A percentile compares a stretch with the other conserved stretches of the same genome.
Conservation (phyloP, 2,329 filamentous ascomycete genomes). For the Talaromyces pinophilus region DNA sequence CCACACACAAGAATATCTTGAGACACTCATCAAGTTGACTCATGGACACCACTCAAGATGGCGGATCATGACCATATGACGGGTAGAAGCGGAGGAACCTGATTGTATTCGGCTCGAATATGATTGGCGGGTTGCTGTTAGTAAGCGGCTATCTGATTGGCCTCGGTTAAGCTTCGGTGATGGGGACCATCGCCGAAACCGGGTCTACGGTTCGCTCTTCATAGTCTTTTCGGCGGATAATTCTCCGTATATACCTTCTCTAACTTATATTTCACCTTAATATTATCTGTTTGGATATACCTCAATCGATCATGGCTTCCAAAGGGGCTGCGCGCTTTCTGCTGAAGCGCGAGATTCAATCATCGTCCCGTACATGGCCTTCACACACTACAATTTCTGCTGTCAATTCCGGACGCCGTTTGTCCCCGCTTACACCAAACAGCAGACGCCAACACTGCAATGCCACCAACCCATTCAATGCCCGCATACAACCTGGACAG, state of each 20-base stretch:
- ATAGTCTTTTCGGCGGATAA: background rate
- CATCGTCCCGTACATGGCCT: constrained; percentile 34
- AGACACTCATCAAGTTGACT: background rate
- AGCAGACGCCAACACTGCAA: constrained; percentile 7
- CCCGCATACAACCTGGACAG: constrained; percentile 29
- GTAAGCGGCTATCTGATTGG: constrained; percentile 18
- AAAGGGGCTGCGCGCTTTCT: constrained; percentile 45
- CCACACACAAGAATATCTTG: background rate
- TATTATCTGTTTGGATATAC: background rate
- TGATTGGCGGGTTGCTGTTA: background rate
- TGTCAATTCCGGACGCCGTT: constrained; percentile 27
- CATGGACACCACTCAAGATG: background rate
- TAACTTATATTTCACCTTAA: background rate
- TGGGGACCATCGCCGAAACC: constrained; percentile 16
- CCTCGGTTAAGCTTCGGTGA: constrained; percentile 16
- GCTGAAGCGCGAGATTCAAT: constrained; percentile 43
- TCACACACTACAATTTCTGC: constrained; percentile 30
- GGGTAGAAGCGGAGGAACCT: background rate
- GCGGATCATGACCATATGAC: background rate
- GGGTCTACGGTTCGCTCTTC: constrained; percentile 6
- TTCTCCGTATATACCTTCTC: background rate
- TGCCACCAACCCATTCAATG: background rate
- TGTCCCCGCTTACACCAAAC: constrained; percentile 24
- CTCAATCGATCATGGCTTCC: constrained; percentile 39
- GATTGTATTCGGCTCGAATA: background rate